Conservation (phyloP, 2,329 filamentous ascomycete genomes). For the Pyrenophora graminea region DNA sequence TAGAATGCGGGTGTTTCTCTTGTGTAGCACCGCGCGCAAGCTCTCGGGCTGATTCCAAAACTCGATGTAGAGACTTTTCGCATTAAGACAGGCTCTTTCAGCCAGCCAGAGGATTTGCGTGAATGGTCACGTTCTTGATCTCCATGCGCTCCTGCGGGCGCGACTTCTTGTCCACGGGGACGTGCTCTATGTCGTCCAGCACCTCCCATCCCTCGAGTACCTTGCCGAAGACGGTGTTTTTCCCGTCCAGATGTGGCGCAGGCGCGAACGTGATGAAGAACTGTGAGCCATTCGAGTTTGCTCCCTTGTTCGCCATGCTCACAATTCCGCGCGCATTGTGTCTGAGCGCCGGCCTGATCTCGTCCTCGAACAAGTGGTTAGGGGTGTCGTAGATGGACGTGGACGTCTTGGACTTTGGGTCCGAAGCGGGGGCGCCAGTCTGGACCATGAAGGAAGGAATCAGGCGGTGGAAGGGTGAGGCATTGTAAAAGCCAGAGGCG, state of each 20-base stretch:
- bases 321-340: constrained; percentile 72
- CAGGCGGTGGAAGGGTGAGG: constrained; percentile 76
- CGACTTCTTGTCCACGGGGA: constrained; percentile 78
- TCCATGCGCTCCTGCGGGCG: constrained; percentile 68
- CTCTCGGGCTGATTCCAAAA: no score
- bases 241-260: constrained; percentile 78
- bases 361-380: constrained; percentile 70
- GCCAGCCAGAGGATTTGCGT: constrained; percentile 77
- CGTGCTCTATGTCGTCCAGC: constrained; percentile 70
- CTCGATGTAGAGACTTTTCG: background rate
- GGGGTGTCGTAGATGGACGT: constrained; percentile 68
- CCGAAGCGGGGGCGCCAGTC: constrained; percentile 63
- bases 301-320: constrained; percentile 79
- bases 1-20: no score
- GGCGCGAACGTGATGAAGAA: constrained; percentile 82
- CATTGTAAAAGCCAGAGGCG: constrained; percentile 76
- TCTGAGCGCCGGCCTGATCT: constrained; percentile 71
- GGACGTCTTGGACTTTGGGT: constrained; percentile 64
- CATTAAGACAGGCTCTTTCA: background rate
- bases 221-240: constrained; percentile 83
- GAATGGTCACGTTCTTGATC: constrained; percentile 73
- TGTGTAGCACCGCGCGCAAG: no score
- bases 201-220: constrained; percentile 65
- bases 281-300: constrained; percentile 74
- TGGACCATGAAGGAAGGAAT: constrained; percentile 84